Percentiles rank a stretch among this genome's conserved stretches.
Conservation (phyloP, 805 yeast species). For the Maudiozyma turicensis region DNA sequence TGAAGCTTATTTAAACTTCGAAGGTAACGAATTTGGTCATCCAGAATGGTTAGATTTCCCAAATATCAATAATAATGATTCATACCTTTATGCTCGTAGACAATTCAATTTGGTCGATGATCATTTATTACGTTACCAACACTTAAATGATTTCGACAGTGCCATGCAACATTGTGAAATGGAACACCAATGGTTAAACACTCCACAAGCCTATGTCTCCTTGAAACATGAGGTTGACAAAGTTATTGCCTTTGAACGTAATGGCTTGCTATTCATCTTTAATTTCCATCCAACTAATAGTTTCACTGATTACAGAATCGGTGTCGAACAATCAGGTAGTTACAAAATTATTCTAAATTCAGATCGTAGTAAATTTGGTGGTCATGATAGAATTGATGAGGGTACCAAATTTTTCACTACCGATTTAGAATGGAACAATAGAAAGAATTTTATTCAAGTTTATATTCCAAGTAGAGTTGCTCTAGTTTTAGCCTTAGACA, state of each 20-base stretch:
- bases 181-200: constrained; percentile 58
- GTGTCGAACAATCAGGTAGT: constrained; percentile 72
- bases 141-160: constrained; percentile 69
- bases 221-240: constrained; percentile 85
- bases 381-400: constrained; percentile 63
- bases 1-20: constrained; percentile 91
- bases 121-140: constrained; percentile 67
- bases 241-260: constrained; percentile 80
- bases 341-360: constrained; percentile 69
- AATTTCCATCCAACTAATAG: constrained; percentile 85
- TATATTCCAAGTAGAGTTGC: constrained; percentile 73
- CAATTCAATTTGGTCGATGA: constrained; percentile 86
- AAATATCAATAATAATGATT: constrained; percentile 74
- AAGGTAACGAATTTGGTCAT: constrained; percentile 97
- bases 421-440: constrained; percentile 68
- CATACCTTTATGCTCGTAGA: constrained; percentile 89
- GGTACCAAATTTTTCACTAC: constrained; percentile 55
- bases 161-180: constrained; percentile 75
- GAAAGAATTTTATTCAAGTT: constrained; percentile 68
- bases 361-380: constrained; percentile 67
- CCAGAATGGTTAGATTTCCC: constrained; percentile 99
- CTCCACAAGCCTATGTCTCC: constrained; percentile 75
- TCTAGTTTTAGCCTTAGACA: constrained; percentile 42
- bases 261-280: constrained; percentile 73
- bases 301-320: constrained; percentile 78